phyloP scores from a whole-genome alignment of 2,329 filamentous ascomycete genomes.

The Knufia petricola region DNA sequence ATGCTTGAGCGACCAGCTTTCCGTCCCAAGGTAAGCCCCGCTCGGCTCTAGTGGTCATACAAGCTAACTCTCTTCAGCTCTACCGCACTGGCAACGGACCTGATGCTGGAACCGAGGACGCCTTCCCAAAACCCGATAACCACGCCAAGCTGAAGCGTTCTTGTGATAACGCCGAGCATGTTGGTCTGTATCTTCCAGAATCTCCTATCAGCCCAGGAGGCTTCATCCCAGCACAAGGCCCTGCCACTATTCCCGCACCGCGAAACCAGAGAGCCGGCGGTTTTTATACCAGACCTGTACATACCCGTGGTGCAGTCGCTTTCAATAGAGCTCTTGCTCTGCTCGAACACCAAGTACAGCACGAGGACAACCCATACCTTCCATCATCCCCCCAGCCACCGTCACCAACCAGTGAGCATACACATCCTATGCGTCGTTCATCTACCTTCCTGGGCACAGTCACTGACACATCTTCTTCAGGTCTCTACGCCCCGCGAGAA shows the following conservation, averaged over 20 bases:
- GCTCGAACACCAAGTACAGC: conserved; percentile 1
- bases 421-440: conserved; percentile 6
- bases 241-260: conserved; percentile 1
- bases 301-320: neutral
- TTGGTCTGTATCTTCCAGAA: conserved; percentile 48
- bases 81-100: conserved; percentile 44
- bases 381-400: neutral
- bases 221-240: neutral
- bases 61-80: conserved; percentile 31
- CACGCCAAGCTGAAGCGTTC: conserved; percentile 78
- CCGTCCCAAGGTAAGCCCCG: conserved; percentile 61
- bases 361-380: conserved; percentile 1
- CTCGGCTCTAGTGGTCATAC: neutral
- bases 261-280: conserved; percentile 4
- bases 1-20: conserved; percentile 79
- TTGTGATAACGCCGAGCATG: conserved; percentile 74
- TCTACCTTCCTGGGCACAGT: neutral
- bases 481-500: conserved; percentile 70
- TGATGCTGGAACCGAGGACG: conserved; percentile 59
- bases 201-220: neutral
- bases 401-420: conserved; percentile 5
- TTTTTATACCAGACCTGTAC: neutral
- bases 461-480: conserved; percentile 32
- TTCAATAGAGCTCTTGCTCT: conserved; percentile 3
- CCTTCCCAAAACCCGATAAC: conserved; percentile 73